phyloP scores from a whole-genome alignment of 2,329 filamentous ascomycete species.

The Fusarium staphyleae region DNA sequence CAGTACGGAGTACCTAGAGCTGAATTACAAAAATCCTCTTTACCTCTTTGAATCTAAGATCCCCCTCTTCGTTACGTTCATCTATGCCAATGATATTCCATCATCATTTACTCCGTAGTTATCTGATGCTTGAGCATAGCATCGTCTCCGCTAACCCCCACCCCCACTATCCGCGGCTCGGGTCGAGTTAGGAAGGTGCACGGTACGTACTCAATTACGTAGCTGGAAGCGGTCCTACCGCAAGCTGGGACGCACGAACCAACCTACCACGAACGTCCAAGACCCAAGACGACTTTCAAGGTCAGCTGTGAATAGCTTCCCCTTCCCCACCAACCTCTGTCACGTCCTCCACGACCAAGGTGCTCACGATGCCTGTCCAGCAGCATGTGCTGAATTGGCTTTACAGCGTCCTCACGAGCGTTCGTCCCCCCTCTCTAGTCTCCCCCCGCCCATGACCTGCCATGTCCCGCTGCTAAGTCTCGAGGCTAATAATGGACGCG shows the following conservation, averaged over 20 bases:
- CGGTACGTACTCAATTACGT: slow-evolving; percentile 35
- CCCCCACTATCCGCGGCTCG: slow-evolving; percentile 30
- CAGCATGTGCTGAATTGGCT: slow-evolving; percentile 95
- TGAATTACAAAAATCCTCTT: too few relatives aligned
- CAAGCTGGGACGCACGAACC: slow-evolving; percentile 27
- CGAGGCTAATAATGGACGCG: slow-evolving; percentile 21
- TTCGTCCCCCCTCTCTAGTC: slow-evolving; percentile 48
- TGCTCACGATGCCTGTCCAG: slow-evolving; percentile 70
- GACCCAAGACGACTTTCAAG: slow-evolving; percentile 25
- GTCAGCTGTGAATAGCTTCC: slow-evolving; percentile 29
- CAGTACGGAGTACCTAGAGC: too few relatives aligned
- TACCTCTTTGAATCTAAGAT: too few relatives aligned
- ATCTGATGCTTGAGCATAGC: too few relatives aligned
- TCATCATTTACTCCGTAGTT: too few relatives aligned
- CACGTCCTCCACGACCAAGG: background rate
- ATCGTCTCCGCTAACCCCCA: slow-evolving; percentile 10
- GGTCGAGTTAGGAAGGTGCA: slow-evolving; percentile 31
- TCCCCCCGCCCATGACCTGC: slow-evolving; percentile 12
- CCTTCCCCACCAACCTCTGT: background rate
- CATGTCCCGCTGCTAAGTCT: background rate
- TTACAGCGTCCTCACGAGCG: slow-evolving; percentile 85
- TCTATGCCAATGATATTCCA: too few relatives aligned
- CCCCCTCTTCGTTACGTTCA: too few relatives aligned
- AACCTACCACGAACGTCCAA: slow-evolving; percentile 13
- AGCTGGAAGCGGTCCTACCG: slow-evolving; percentile 15